Base-by-base conservation (phyloP, 495 filamentous ascomycete species). In the Aspergillus homomorphus region DNA sequence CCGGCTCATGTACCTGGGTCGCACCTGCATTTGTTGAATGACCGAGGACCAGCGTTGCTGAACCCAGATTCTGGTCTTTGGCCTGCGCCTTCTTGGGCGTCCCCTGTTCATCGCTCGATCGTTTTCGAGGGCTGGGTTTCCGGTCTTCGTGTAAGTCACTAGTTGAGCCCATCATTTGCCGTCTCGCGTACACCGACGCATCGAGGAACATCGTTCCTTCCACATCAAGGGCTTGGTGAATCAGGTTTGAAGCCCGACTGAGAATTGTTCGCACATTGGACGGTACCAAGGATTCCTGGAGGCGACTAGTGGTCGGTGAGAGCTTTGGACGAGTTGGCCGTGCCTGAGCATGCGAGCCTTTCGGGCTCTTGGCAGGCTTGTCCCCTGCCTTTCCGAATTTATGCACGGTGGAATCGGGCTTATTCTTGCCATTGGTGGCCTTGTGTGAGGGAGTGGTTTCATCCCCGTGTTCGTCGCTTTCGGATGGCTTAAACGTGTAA, bases 131-230 rank as follows among this genome's bases (percentile, higher is more conserved):
- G 33, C 51, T 54, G 14, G 42, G 33, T 2, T 38, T 38, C 7
- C 33, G 33, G 10, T 38, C 33, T 12, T 30, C 22, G 18, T 42
- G 30, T 7, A 22, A 26, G 55, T 53, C 43, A 20, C 7, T 24
- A 28, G 55, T 54, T n/a, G 56, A 46, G 19, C 62, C 67, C 16
- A 67, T 56, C 33, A 60, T 56, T 26, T 67, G 62, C 2, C 62
- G 59, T 7, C 67, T 54, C 21, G 64, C 58, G 45, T 67, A 65
- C 14, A 69, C 66, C 15, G 58, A 66, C 1, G 66, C 63, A 54
- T 69, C 63, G 15, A 69, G 59, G 22, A 69, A 69, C 61, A 66
- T 66, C 9, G 54, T 58, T 9, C 66, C 66, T 42, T 69, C 66
- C 0, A 66, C 58, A n/a, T 69, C 66, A 0, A 69, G 57, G 0